Base-by-base conservation (phyloP, 176 grass and related monocot species). In the Rhynchospora breviuscula region DNA sequence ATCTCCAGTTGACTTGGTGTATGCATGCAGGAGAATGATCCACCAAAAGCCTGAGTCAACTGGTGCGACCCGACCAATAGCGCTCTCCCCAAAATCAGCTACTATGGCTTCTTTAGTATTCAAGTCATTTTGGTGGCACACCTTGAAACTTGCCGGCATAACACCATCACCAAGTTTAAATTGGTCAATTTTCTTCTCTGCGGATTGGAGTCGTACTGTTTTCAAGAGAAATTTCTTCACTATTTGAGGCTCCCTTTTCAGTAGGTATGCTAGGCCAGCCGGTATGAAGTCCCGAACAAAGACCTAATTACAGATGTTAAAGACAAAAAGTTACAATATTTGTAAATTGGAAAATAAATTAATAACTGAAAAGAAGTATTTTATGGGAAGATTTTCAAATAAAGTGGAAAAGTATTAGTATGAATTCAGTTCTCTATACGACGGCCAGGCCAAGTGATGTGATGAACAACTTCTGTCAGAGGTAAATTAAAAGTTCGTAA, bases 31-130 rank as follows among this genome's bases (percentile, higher is more conserved):
- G 26, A 97, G 85, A 86, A 97, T 85, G 70, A 97, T 97, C 94
- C 94, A 97, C 94, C 94, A 97, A 87, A 97, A 89, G 10, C 90
- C 94, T 79, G 94, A 97, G 84, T 97, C 94, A 44, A 97, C 88
- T 67, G 94, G 94, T 35, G 94, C 92, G 86, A 97, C 94, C 76
- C 94, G 88, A 52, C 94, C 94, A 53, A 97, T 97, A 13, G 94
- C 94, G 83, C 83, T 97, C 84, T 90, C 94, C 33, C 94, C 94
- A 83, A 97, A 97, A 90, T 97, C 94, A 86, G 94, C 94, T 87
- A 88, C 57, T 79, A 97, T 83, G 49, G 72, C 88, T 84, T 97
- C 94, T 86, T 83, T 87, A 13, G 87, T 4, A 10, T 75, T 85
- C 5, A 63, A 21, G 2, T 53, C 68, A 46, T 67, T 79, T 43